A percentile compares a stretch with the other conserved stretches of the same genome.
phyloP scores from a whole-genome alignment of 768 basidiomycete genomes.

The Strobilomyces dryophilus region DNA sequence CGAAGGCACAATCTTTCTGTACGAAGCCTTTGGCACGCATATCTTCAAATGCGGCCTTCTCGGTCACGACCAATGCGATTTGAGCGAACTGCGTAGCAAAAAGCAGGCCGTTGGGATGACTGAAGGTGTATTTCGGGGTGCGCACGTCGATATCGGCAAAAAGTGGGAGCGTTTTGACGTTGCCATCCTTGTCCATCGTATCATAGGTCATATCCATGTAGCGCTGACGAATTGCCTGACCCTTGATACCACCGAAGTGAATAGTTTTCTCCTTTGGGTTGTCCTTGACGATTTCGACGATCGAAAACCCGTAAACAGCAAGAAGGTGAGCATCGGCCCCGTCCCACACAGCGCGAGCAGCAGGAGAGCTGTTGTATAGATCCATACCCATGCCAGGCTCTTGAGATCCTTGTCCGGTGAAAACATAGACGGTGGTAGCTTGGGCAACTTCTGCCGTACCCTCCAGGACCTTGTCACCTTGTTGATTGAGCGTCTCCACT shows the following conservation, averaged over 20 bases:
- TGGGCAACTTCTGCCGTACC: conserved; percentile 94
- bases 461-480: conserved; percentile 87
- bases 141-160: conserved; percentile 95
- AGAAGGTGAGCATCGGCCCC: conserved; percentile 90
- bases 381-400: conserved; percentile 99
- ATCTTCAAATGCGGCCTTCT: conserved; percentile 98
- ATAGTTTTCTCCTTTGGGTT: conserved; percentile 98
- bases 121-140: conserved; percentile 97
- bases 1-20: conserved; percentile 89
- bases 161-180: conserved; percentile 92
- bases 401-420: conserved; percentile 98
- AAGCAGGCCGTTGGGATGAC: conserved; percentile 89
- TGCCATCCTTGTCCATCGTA: conserved; percentile 93
- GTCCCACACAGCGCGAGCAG: conserved; percentile 97
- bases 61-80: conserved; percentile 96
- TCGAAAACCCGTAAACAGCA: conserved; percentile 96
- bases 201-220: conserved; percentile 99
- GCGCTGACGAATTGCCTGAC: conserved; percentile 95
- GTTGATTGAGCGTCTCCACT: conserved; percentile 79
- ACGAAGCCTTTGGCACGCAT: conserved; percentile 96
- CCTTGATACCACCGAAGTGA: conserved; percentile 99
- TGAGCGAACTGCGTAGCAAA: conserved; percentile 99
- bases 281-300: conserved; percentile 97
- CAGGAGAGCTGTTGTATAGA: conserved; percentile 87
- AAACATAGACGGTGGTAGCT: conserved; percentile 90